Conservation (phyloP, 345 rosid genomes). For the Conringia planisiliqua region DNA sequence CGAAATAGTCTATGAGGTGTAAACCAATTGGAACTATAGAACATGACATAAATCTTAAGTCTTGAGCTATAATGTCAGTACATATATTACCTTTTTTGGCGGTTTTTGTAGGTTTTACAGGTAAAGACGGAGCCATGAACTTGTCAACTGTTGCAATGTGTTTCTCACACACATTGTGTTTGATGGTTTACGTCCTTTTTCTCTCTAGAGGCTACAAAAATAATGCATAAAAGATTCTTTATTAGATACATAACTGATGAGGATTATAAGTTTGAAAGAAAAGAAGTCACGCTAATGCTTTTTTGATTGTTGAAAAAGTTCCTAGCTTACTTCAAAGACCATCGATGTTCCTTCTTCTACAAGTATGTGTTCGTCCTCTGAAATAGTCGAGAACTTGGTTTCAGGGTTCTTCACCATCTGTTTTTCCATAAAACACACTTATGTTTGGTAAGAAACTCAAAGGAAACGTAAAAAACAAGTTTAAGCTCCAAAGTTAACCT, state of each 20-base stretch:
- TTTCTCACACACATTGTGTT: constrained; percentile 18
- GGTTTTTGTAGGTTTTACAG: constrained; percentile 11
- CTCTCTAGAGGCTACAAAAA: constrained; percentile 19
- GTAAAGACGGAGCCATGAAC: constrained; percentile 40
- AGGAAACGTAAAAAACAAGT: background rate
- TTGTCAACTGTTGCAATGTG: constrained; percentile 46
- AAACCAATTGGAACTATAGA: background rate
- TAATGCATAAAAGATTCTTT: background rate
- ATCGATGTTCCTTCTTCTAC: constrained; percentile 11
- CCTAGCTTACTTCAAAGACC: constrained; percentile 29
- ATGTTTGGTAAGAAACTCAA: background rate
- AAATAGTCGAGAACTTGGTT: constrained; percentile 44
- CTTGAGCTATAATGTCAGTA: background rate
- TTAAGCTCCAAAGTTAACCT: constrained; percentile 42
- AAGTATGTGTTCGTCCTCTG: constrained; percentile 39
- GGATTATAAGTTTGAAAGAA: background rate
- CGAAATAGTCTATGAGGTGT: background rate
- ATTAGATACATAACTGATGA: background rate
- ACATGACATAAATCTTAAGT: background rate
- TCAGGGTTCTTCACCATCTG: constrained; percentile 64
- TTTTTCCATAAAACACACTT: background rate
- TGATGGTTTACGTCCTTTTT: constrained; percentile 13
- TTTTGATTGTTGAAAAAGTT: background rate
- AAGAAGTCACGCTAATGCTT: background rate
- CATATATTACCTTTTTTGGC: background rate